Evolutionary conservation across 306 rosid genomes (phyloP), one percentile per base, ranked within the genome.

Genomic region (Gastrolobium bilobum): DNA sequence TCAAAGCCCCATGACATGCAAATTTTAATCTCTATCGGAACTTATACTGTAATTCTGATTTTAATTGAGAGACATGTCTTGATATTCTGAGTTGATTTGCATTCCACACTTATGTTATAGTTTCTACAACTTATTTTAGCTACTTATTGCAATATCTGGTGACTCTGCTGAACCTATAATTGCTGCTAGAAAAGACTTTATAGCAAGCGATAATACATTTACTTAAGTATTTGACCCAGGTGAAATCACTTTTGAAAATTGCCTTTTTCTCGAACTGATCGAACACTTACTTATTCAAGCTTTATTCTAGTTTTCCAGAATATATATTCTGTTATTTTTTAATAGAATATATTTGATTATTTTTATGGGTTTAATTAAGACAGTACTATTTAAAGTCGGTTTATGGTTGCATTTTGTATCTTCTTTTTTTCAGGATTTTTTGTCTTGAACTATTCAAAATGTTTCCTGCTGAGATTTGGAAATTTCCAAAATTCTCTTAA

Each of bases 71-170:
- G 52, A 78, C 34, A 57, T 44, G 35, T 59, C 2, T 52, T 66
- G 37, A 42, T 66, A 46, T 62, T 59, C 31, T 37, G 54, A 68
- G 39, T 78, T 83, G 66, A 51, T 77, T 66, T 69, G 43, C 44
- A 2, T 2, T 31, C 39, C 50, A 4, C 60, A 38, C 63, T 54
- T 43, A 39, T 61, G 40, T 46, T 53, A 30, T 61, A 77, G 44
- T 76, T 60, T 64, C 71, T 66, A 50, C 62, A 83, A 50, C 10
- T 44, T 54, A n/a, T 40, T 56, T 64, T 43, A 46, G 35, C 40
- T 54, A 7, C 15, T 52, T 8, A 20, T 15, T 42, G 68, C 42
- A 52, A 58, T 37, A n/a, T 26, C 33, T 68, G 31, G 35, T 76
- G 71, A 35, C 58, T 42, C 5, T 75, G 64, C 42, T 75, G 40